phyloP scores from a whole-genome alignment of 2,329 filamentous ascomycete species.

The Thelonectria discophora region DNA sequence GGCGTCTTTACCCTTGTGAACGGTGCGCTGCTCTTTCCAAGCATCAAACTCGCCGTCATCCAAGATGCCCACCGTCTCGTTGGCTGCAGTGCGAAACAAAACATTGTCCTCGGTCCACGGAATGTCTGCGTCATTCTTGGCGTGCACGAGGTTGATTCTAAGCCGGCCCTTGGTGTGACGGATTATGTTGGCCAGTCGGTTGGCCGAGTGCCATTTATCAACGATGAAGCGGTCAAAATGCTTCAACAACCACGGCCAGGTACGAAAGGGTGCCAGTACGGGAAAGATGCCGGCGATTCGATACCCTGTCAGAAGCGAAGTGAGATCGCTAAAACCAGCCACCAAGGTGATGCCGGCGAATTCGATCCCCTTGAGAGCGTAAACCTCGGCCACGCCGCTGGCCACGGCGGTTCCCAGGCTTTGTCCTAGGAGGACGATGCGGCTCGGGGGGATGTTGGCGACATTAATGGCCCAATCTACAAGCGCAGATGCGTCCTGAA shows the following conservation, averaged over 20 bases:
- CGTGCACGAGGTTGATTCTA: slow-evolving; percentile 79
- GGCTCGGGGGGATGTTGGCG: slow-evolving; percentile 71
- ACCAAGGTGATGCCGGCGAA: slow-evolving; percentile 85
- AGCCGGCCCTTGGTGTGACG: slow-evolving; percentile 62
- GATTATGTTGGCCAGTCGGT: slow-evolving; percentile 69
- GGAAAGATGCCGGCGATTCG: slow-evolving; percentile 81
- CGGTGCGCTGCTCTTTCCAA: slow-evolving; percentile 58
- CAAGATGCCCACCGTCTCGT: slow-evolving; percentile 54
- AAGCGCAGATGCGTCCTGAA: slow-evolving; percentile 78
- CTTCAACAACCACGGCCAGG: slow-evolving; percentile 70
- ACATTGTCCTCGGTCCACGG: slow-evolving; percentile 74
- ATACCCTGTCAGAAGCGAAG: slow-evolving; percentile 79
- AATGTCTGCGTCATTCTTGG: slow-evolving; percentile 83
- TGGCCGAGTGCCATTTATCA: slow-evolving; percentile 83
- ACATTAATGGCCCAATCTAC: slow-evolving; percentile 76
- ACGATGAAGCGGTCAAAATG: slow-evolving; percentile 70
- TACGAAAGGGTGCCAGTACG: slow-evolving; percentile 76
- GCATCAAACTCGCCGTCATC: slow-evolving; percentile 51
- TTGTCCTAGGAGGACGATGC: slow-evolving; percentile 85
- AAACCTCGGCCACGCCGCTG: slow-evolving; percentile 76
- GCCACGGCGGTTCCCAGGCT: slow-evolving; percentile 89
- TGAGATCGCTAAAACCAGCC: slow-evolving; percentile 79
- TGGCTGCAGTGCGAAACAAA: slow-evolving; percentile 68
- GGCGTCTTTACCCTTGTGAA: slow-evolving; percentile 53
- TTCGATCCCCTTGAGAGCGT: slow-evolving; percentile 66